Percentiles rank a stretch among this genome's conserved stretches.
Conservation (phyloP, 2,329 filamentous ascomycete genomes). For the Diaporthe sp. region DNA sequence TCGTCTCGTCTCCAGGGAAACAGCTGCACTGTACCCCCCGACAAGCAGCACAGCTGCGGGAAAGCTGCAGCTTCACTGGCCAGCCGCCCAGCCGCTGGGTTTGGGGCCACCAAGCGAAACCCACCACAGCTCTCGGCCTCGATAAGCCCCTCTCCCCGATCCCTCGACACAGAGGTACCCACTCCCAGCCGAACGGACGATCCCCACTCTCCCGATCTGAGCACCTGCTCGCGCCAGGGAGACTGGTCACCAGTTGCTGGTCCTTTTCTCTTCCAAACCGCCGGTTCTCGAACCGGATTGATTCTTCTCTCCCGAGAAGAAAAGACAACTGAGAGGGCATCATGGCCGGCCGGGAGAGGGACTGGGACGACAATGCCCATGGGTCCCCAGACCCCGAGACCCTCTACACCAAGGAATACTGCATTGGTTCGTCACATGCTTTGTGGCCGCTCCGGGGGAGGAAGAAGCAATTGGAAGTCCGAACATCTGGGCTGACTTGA, state of each 20-base stretch:
- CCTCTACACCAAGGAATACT: constrained; percentile 93
- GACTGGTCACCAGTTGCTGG: background rate
- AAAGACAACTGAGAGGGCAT: constrained; percentile 32
- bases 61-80: constrained; percentile 29
- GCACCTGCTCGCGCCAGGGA: constrained; percentile 12
- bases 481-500: constrained; percentile 43
- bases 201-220: constrained; percentile 26
- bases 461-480: constrained; percentile 1
- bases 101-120: constrained; percentile 17
- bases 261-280: background rate
- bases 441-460: constrained; percentile 21
- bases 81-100: constrained; percentile 13
- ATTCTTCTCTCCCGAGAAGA: background rate
- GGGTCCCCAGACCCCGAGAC: constrained; percentile 85
- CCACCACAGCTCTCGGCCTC: constrained; percentile 22
- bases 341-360: constrained; percentile 65
- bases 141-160: constrained; percentile 22
- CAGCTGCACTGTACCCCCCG: background rate
- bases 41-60: constrained; percentile 3
- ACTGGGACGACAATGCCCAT: constrained; percentile 52
- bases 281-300: background rate
- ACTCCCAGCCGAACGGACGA: constrained; percentile 28
- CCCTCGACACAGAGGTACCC: constrained; percentile 18
- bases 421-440: constrained; percentile 74
- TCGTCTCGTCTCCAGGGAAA: constrained; percentile 29